Conservation (phyloP, 148 eudicot genomes). For the Agrostemma githago region DNA sequence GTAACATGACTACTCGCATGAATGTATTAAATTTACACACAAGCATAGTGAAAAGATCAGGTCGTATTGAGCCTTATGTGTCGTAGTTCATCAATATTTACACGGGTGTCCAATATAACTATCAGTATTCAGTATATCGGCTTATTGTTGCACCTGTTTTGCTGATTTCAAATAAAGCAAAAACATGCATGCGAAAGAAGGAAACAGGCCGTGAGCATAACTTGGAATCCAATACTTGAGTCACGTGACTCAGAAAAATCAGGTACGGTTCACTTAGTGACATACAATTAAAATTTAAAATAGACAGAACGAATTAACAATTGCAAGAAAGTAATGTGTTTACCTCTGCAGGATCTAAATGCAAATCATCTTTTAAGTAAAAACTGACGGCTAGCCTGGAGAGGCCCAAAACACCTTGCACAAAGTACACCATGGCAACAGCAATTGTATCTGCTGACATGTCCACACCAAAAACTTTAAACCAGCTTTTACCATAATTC, state of each 20-base stretch:
- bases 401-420: constrained; percentile 97
- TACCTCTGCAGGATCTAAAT: constrained; percentile 99
- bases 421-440: constrained; percentile 98
- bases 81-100: not conserved
- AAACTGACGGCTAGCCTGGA: constrained; percentile 94
- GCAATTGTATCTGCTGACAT: constrained; percentile 94
- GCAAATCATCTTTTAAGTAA: constrained; percentile 93
- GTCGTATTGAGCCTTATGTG: not conserved
- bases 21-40: not conserved
- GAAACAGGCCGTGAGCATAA: not conserved
- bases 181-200: not conserved
- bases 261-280: not conserved
- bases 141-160: constrained; percentile 3
- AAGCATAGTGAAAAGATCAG: not conserved
- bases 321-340: not conserved
- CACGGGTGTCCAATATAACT: not conserved
- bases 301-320: not conserved
- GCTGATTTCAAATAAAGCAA: not conserved
- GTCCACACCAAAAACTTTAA: constrained; percentile 73
- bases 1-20: not conserved
- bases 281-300: not conserved
- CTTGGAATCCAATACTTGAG: not conserved
- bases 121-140: no score
- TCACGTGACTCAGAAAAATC: not conserved
- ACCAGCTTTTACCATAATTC: constrained; percentile 31